Evolutionary conservation across 2,329 filamentous ascomycete species (phyloP), one percentile per base, ranked within the genome.

Genomic region (Fusarium equiseti): DNA sequence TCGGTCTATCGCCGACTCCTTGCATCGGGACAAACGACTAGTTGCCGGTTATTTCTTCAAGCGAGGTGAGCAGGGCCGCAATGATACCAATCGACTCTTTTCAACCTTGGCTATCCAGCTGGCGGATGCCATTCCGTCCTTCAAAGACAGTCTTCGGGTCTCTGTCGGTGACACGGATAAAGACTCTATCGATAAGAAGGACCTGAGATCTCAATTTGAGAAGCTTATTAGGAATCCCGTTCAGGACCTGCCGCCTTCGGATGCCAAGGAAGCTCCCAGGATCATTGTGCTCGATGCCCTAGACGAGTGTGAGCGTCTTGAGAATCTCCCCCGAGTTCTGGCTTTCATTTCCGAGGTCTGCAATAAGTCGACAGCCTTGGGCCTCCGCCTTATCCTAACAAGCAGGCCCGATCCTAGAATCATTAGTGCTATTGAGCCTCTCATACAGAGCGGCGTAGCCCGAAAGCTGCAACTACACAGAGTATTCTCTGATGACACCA

Each of bases 361-460:
- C 35, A 27, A 20, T 1, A 16, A 9, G 4, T 5, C 24, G 0
- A 11, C 15, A n/a, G 0, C 5, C 5, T 10, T 42, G 6, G 7
- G 5, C 1, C 2, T 52, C 3, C 49, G 32, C 6, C 5, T 40
- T 0, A 6, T 52, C 0, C 2, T 52, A 1, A 11, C 49, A 0
- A 52, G 35, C 24, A 42, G 50, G 24, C 10, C 35, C 0, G 35
- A 38, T 2, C 35, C 24, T 12, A 40, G 9, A 12, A 16, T 40
- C 8, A 6, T 3, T 0, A 4, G 0, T 31, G 18, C 26, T 3
- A 2, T 42, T 18, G 13, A 22, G 3, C 4, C 35, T 42, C 13
- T 42, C 0, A 20, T 8, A 5, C 12, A 15, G 3, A 0, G 9
- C 3, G 18, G 18, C 0, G 1, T 8, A 10, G 3, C 29, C 5